Base-by-base conservation (phyloP, 805 yeast genomes). In the Kuraishia floccosa region DNA sequence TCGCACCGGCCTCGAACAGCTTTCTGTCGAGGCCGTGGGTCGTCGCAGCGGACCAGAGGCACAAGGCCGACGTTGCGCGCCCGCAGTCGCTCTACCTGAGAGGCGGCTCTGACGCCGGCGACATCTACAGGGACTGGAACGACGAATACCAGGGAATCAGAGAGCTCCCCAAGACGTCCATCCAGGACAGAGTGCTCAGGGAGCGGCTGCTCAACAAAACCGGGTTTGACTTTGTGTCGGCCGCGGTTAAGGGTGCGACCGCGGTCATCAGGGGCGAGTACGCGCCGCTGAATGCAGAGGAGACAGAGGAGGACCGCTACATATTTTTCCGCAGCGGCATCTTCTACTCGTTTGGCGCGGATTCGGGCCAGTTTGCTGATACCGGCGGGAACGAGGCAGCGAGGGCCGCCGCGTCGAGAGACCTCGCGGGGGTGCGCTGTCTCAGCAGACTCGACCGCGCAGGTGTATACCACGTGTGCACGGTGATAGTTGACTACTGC, bases 321-420 rank as follows among this genome's bases (percentile, higher is more conserved):
- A 77, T 87, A 30, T 89, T 54, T 56, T 63, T 87, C 37, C 68
- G 80, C 44, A 80, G 84, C 47, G 89, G 89, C 33, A 80, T 91
- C 27, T 87, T 89, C 55, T 89, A 82, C 59, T 82, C 94, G 3
- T 72, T 65, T 30, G 91, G 86, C 28, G 65, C 70, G 31, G 87
- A 79, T 40, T 72, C 77, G 5, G 87, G 85, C 13, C 62, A 67
- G 20, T 84, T 78, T 47, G 68, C 62, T 21, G 56, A 57, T 2
- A 60, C 71, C 29, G 95, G 95, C 36, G 94, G 94, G 16, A 72
- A 78, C 43, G 86, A 72, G 39, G 95, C 95, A 36, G 86, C 95
- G 4, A 68, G 91, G 43, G 80, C 76, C 35, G 72, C 91, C 17
- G 70, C 77, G 8, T 67, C 71, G 31, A 87, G 82, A 57, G 98